These are phyloP conservation scores for Termitomyces sp. DNA, from an alignment of 768 basidiomycete genomes.

Conservation along the genomic window DNA sequence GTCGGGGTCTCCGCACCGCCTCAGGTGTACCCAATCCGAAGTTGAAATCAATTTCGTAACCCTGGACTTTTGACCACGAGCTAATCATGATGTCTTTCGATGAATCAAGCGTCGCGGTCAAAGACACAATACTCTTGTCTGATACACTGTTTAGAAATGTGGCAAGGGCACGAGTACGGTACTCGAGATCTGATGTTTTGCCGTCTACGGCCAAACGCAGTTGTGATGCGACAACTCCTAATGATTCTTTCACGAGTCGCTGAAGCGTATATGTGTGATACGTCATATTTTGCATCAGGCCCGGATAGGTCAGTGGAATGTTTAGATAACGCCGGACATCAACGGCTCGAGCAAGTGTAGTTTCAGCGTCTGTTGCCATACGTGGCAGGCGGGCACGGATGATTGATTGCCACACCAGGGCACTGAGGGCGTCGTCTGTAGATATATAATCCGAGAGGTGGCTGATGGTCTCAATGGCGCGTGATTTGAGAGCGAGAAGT, in stretches of 20 bases:
- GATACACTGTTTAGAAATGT: conserved; percentile 11
- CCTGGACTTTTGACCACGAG: conserved; percentile 21
- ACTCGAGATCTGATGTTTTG: conserved; percentile 13
- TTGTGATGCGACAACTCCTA: conserved; percentile 17
- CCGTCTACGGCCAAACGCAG: conserved; percentile 19
- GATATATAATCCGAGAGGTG: conserved; percentile 16
- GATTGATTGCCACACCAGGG: conserved; percentile 22
- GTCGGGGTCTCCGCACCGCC: conserved; percentile 20
- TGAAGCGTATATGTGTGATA: conserved; percentile 11
- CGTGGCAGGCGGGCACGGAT: conserved; percentile 19
- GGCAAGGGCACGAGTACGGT: conserved; percentile 16
- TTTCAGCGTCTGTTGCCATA: conserved; percentile 2
- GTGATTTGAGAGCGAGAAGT: conserved; percentile 13
- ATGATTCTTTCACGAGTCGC: conserved; percentile 11
- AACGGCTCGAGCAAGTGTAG: conserved; percentile 20
- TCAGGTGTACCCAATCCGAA: conserved; percentile 19
- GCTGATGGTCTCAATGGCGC: conserved; percentile 9
- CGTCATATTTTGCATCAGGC: conserved; percentile 21
- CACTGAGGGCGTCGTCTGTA: conserved; percentile 22
- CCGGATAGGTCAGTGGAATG: conserved; percentile 18
- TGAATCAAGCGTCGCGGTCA: conserved; percentile 14
- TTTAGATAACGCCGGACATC: conserved; percentile 18
- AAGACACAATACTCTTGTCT: conserved; percentile 10
- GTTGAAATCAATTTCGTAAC: conserved; percentile 18
- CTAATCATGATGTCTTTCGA: conserved; percentile 20